A percentile compares a stretch with the other conserved stretches of the same genome.
Evolutionary conservation across 768 basidiomycete genomes (phyloP).

Genomic region (Asterophora parasitica): DNA sequence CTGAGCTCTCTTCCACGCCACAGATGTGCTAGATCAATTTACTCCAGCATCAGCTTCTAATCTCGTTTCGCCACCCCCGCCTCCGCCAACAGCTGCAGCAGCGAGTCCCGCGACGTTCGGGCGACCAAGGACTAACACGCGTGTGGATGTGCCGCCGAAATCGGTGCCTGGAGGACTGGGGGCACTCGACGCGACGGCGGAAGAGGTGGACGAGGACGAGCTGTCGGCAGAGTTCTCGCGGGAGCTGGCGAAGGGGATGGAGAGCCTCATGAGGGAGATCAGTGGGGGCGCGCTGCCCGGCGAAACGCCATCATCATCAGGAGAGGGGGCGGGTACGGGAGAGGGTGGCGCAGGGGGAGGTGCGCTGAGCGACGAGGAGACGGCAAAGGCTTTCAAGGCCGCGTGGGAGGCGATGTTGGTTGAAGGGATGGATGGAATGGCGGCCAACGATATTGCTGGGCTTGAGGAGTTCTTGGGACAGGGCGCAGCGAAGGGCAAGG

Average conservation of each 20-base stretch:
- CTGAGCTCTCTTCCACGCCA: slow-evolving; percentile 3
- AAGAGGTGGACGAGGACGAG: slow-evolving; percentile 34
- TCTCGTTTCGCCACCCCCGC: slow-evolving; percentile 26
- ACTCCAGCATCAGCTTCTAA: slow-evolving; percentile 14
- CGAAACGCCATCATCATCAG: not conserved
- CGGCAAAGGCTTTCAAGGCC: slow-evolving; percentile 41
- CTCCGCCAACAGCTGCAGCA: slow-evolving; percentile 29
- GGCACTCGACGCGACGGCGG: slow-evolving; percentile 19
- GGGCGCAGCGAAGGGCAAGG: slow-evolving; percentile 1
- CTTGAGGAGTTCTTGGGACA: slow-evolving; percentile 15
- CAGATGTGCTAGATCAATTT: slow-evolving; percentile 46
- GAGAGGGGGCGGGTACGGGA: slow-evolving; percentile 17
- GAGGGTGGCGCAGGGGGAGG: slow-evolving; percentile 21
- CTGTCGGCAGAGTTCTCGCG: slow-evolving; percentile 39
- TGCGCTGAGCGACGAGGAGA: slow-evolving; percentile 18
- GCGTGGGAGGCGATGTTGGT: slow-evolving; percentile 73
- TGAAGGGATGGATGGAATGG: slow-evolving; percentile 50
- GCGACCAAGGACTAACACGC: slow-evolving; percentile 45
- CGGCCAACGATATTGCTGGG: slow-evolving; percentile 18
- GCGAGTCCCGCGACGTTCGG: slow-evolving; percentile 21
- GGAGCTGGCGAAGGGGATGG: slow-evolving; percentile 48
- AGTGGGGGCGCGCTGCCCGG: slow-evolving; percentile 25
- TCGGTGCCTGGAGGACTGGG: slow-evolving; percentile 34
- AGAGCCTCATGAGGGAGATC: slow-evolving; percentile 43
- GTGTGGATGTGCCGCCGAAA: slow-evolving; percentile 37